Conservation (phyloP, 169 alveolate species). For the Babesia caballi region DNA sequence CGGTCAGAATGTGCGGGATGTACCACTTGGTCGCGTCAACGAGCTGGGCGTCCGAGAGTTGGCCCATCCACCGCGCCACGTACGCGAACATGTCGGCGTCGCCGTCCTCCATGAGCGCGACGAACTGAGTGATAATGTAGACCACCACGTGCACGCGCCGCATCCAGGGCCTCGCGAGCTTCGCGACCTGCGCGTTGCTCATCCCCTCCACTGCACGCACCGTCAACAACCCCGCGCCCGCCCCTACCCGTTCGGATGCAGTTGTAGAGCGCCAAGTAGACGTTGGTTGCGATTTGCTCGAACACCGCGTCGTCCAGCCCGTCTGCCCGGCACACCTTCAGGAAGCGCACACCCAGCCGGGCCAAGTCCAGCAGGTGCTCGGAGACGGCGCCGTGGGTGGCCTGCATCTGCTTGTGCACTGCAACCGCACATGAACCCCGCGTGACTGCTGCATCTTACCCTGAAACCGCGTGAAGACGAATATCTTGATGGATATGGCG, state of each 20-base stretch:
- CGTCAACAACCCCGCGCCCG: background rate
- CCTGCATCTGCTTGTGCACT: constrained; percentile 9
- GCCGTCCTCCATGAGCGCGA: background rate
- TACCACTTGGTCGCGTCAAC: constrained; percentile 40
- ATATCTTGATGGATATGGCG: constrained; percentile 21
- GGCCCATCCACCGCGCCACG: constrained; percentile 34
- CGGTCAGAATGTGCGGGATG: constrained; percentile 26
- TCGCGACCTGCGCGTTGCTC: constrained; percentile 22
- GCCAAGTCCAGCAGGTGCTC: constrained; percentile 21
- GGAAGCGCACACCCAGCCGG: background rate
- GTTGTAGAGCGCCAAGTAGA: constrained; percentile 11
- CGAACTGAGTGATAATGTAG: constrained; percentile 10
- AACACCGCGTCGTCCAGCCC: background rate
- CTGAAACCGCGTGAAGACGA: constrained; percentile 7
- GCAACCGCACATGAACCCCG: background rate
- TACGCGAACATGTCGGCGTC: constrained; percentile 28
- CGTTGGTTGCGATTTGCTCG: constrained; percentile 17
- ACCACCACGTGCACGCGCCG: constrained; percentile 8
- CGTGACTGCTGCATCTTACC: background rate
- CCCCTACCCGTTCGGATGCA: constrained; percentile 26
- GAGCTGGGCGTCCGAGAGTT: constrained; percentile 17
- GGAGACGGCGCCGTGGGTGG: background rate
- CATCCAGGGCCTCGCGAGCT: constrained; percentile 36
- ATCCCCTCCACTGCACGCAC: constrained; percentile 15
- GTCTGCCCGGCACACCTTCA: background rate